Base-by-base conservation (phyloP, 495 filamentous ascomycete species). In the Neurospora sp. region DNA sequence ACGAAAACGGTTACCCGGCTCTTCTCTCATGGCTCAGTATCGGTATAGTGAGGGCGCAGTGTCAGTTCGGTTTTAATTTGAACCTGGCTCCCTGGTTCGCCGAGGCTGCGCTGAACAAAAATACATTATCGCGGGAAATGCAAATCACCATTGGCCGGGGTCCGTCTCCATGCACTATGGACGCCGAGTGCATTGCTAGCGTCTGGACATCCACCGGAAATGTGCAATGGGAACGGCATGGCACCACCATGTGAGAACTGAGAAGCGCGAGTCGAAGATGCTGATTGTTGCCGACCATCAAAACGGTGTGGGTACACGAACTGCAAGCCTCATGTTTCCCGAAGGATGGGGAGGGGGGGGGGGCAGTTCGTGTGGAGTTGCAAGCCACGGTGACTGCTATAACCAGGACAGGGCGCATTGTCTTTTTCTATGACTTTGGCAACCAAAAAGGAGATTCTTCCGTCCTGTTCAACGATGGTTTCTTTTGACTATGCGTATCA, bases 61-160 rank as follows among this genome's bases (percentile, higher is more conserved):
- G 53, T 69, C 40, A 35, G 69, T 18, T 31, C 39, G 37, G 20
- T 70, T 31, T 14, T 70, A 2, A 70, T 73, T 72, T 46, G 71
- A 14, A 59, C 42, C 41, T 31, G 31, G 44, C 53, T 31, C 53
- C 53, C 27, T 18, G 27, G 53, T 66, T 38, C 39, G 5, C 35
- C 39, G 70, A 73, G 71, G 73, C 73, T 70, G 71, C 70, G 73
- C 73, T 74, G 73, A 72, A 72, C 44, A 69, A 70, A 72, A 74
- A 72, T 72, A 72, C 35, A 38, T 27, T 10, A 20, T 39, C 20
- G 11, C 14, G 16, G 22, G 9, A 68, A 39, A 31, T 66, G 14
- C 53, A 31, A 53, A n/a, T 39, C 69, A 31, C 35, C 53, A 74
- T 74, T 74, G 73, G 71, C 68, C 73, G 48, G 38, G 27, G 22